Evolutionary conservation across 441 rosid genomes (phyloP).

Genomic region (Viola pubescens): DNA sequence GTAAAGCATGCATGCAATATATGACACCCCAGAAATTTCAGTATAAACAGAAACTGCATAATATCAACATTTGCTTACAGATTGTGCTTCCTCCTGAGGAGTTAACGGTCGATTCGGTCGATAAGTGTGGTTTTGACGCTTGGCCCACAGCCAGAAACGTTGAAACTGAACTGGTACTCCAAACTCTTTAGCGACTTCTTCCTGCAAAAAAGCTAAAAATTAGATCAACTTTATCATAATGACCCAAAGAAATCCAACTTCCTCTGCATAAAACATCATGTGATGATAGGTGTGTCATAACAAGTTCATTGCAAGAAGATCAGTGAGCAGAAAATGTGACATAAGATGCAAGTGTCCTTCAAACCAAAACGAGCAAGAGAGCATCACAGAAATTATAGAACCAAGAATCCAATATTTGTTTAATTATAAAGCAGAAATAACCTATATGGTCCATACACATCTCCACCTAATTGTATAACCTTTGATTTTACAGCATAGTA

Average conservation of each 20-base stretch:
- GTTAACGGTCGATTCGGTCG: conserved; percentile 92
- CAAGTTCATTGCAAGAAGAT: background rate
- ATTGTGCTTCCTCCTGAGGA: conserved; percentile 73
- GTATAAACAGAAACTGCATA: background rate
- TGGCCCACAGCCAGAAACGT: conserved; percentile 96
- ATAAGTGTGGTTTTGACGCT: conserved; percentile 93
- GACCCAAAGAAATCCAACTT: background rate
- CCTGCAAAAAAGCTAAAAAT: conserved; percentile 28
- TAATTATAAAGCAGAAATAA: too few relatives aligned
- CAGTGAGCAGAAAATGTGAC: background rate
- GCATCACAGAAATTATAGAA: background rate
- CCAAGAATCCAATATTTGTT: background rate
- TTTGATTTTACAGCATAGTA: too few relatives aligned
- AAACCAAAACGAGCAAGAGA: background rate
- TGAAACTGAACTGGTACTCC: conserved; percentile 82
- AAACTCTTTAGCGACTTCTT: conserved; percentile 88
- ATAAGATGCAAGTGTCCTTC: background rate
- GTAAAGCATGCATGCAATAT: background rate
- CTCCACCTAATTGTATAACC: too few relatives aligned
- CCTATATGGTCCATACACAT: too few relatives aligned
- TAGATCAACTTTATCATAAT: background rate
- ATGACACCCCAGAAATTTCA: background rate
- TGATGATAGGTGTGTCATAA: background rate
- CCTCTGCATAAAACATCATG: background rate
- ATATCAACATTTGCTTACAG: conserved; percentile 35